phyloP scores from a whole-genome alignment of 306 rosid genomes.

The cucumber (Cucumis sativus) region DNA sequence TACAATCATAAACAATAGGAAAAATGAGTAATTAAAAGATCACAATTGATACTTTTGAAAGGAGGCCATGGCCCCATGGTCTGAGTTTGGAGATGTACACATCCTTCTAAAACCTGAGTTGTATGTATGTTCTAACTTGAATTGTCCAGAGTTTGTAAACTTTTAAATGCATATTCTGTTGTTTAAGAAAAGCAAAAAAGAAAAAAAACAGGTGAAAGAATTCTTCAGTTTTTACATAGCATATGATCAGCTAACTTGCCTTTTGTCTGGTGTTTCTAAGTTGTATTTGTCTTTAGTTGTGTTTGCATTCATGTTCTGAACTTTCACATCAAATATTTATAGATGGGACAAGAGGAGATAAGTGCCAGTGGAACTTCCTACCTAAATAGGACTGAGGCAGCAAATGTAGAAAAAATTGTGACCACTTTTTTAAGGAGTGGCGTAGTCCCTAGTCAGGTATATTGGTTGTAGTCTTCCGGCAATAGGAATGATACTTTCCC shows the following conservation, averaged over 20 bases:
- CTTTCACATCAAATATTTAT: slow-evolving; percentile 9
- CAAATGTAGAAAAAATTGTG: slow-evolving; percentile 97
- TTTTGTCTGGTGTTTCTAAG: not conserved
- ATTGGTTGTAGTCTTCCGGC: slow-evolving; percentile 22
- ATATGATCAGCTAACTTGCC: not conserved
- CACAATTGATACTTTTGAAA: not conserved
- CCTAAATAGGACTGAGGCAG: slow-evolving; percentile 97
- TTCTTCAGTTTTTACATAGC: not conserved
- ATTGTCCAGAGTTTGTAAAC: not conserved
- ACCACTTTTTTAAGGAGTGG: slow-evolving; percentile 98
- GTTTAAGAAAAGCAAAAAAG: too few species aligned
- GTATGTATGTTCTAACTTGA: not conserved
- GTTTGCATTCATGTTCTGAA: not conserved
- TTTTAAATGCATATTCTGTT: not conserved
- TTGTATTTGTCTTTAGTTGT: not conserved
- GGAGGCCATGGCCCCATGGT: not conserved
- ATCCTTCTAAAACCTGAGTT: not conserved
- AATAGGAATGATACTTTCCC: not conserved
- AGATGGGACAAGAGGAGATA: slow-evolving; percentile 99
- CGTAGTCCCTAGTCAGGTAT: slow-evolving; percentile 92
- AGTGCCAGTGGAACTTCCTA: slow-evolving; percentile 99
- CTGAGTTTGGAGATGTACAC: not conserved
- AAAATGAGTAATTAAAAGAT: not conserved
- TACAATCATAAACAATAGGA: not conserved
- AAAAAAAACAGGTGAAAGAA: not conserved